Evolutionary conservation across 805 yeast genomes (phyloP).

Genomic region (Candida argentea): DNA sequence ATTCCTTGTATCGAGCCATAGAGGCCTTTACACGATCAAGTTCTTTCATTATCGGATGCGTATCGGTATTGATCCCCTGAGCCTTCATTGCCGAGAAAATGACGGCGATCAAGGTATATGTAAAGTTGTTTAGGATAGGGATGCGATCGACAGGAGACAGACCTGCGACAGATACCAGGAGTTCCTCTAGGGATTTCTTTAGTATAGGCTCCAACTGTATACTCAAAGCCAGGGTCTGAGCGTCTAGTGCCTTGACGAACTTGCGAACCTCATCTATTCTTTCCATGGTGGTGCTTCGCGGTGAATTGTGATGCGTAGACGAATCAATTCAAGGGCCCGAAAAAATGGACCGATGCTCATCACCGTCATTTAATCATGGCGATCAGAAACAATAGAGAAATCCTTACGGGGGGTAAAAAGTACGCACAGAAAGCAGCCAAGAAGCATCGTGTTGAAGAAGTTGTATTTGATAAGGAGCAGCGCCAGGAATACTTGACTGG

Average conservation of each 20-base stretch:
- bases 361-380: slow-evolving; percentile 13
- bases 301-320: slow-evolving; percentile 2
- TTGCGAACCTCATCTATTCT: slow-evolving; percentile 30
- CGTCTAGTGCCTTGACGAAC: slow-evolving; percentile 28
- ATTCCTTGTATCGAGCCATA: slow-evolving; percentile 45
- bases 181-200: slow-evolving; percentile 30
- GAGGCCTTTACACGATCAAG: slow-evolving; percentile 57
- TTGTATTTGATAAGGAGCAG: slow-evolving; percentile 71
- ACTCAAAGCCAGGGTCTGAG: slow-evolving; percentile 24
- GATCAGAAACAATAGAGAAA: slow-evolving; percentile 57
- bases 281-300: slow-evolving; percentile 29
- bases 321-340: slow-evolving; percentile 2
- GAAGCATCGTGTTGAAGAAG: slow-evolving; percentile 70
- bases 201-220: slow-evolving; percentile 26
- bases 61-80: slow-evolving; percentile 44
- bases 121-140: slow-evolving; percentile 25
- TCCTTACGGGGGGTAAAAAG: slow-evolving; percentile 78
- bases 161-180: slow-evolving; percentile 12
- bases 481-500: slow-evolving; percentile 85
- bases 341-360: slow-evolving; percentile 1
- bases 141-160: slow-evolving; percentile 17
- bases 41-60: slow-evolving; percentile 60
- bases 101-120: slow-evolving; percentile 47
- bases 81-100: slow-evolving; percentile 51
- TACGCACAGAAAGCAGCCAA: slow-evolving; percentile 62